These are phyloP conservation scores for Claviceps humidiphila DNA, from an alignment of 2,329 filamentous ascomycete genomes.

Conservation along the genomic window DNA sequence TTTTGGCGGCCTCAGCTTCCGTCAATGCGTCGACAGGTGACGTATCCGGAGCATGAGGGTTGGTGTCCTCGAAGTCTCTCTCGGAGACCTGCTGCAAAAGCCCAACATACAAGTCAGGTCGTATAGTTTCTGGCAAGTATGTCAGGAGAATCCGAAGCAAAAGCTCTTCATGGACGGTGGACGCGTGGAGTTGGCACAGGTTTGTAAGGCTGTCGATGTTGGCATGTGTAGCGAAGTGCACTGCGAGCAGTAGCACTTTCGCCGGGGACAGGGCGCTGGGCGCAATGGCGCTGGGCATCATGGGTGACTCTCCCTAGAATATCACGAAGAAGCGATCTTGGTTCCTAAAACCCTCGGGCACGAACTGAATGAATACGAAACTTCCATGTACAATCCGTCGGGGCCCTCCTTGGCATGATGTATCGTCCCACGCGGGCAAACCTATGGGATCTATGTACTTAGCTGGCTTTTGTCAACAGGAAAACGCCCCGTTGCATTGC, in stretches of 20 bases:
- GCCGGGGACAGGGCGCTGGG: slow-evolving; percentile 40
- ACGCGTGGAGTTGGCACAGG: slow-evolving; percentile 42
- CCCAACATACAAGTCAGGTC: slow-evolving; percentile 47
- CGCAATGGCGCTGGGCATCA: slow-evolving; percentile 22
- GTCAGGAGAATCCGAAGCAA: slow-evolving; percentile 62
- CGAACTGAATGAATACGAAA: background rate
- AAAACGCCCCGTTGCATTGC: background rate
- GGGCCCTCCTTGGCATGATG: background rate
- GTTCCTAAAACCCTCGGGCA: background rate
- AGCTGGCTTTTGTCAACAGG: background rate
- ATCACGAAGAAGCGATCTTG: background rate
- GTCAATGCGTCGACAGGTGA: slow-evolving; percentile 43
- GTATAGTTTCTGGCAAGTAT: slow-evolving; percentile 59
- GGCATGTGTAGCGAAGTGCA: slow-evolving; percentile 52
- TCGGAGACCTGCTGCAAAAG: slow-evolving; percentile 46
- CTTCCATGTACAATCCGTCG: background rate
- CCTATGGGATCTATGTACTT: background rate
- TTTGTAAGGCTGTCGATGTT: slow-evolving; percentile 49
- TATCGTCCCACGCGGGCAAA: background rate
- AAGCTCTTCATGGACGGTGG: slow-evolving; percentile 49
- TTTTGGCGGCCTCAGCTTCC: slow-evolving; percentile 50
- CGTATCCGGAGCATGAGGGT: slow-evolving; percentile 37
- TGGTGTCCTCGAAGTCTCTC: slow-evolving; percentile 27
- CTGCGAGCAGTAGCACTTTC: slow-evolving; percentile 60
- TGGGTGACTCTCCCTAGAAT: background rate